A percentile compares a stretch with the other conserved stretches of the same genome.
Evolutionary conservation across 331 rosid species (phyloP).

Genomic region (Phaseolus coccineus): DNA sequence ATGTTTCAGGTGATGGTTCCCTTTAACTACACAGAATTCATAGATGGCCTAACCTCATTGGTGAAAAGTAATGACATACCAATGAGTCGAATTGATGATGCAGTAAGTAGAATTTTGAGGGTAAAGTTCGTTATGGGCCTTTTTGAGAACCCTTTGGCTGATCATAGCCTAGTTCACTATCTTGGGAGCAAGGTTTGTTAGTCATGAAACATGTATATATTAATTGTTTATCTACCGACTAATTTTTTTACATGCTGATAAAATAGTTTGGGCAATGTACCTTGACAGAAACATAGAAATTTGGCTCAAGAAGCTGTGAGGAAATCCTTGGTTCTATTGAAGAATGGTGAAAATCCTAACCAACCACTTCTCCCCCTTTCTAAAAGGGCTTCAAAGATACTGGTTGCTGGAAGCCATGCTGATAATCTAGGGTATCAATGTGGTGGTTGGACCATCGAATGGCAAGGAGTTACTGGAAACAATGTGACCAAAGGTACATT

Average conservation of each 20-base stretch:
- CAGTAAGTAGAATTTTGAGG: conserved; percentile 51
- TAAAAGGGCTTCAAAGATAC: conserved; percentile 47
- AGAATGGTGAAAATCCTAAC: conserved; percentile 44
- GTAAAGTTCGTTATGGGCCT: conserved; percentile 57
- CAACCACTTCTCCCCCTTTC: conserved; percentile 54
- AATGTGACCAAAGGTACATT: conserved; percentile 38
- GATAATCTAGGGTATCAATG: conserved; percentile 59
- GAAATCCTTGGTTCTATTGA: conserved; percentile 50
- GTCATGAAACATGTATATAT: neutral
- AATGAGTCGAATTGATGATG: conserved; percentile 53
- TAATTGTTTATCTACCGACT: no score
- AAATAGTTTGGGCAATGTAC: conserved; percentile 4
- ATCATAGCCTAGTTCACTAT: conserved; percentile 43
- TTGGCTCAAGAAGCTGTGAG: conserved; percentile 55
- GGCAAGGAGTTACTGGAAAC: conserved; percentile 55
- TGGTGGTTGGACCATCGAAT: conserved; percentile 60
- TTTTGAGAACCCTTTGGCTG: conserved; percentile 57
- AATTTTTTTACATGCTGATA: neutral
- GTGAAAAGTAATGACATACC: conserved; percentile 49
- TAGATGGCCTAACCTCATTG: conserved; percentile 43
- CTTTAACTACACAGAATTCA: conserved; percentile 47
- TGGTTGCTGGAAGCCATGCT: conserved; percentile 61
- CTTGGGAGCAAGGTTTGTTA: conserved; percentile 51
- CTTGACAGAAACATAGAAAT: conserved; percentile 51
- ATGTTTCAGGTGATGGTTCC: conserved; percentile 54